phyloP scores from a whole-genome alignment of 139 green algal genomes.

The Chlamydomonas schloesseri region DNA sequence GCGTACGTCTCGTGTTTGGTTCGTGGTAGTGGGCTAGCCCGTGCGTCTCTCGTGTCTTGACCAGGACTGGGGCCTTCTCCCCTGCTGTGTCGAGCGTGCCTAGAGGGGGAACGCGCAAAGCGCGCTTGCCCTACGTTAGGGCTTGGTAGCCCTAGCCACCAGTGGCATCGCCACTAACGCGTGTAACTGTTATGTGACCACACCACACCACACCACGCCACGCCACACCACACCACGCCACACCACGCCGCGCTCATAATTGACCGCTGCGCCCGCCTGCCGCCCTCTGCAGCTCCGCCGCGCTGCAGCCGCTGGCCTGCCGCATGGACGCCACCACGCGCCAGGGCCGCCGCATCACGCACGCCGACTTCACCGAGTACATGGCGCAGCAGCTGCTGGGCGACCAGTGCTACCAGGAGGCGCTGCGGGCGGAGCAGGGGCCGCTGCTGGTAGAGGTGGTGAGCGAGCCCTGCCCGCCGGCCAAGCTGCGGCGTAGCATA shows the following conservation, averaged over 20 bases:
- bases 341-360: not conserved
- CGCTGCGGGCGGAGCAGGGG: conserved; percentile 22
- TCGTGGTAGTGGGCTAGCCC: too few relatives aligned
- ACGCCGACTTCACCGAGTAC: conserved; percentile 32
- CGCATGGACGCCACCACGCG: conserved; percentile 16
- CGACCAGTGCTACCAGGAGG: conserved; percentile 8
- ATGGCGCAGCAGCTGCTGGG: conserved; percentile 16
- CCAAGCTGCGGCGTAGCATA: not conserved
- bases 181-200: too few relatives aligned
- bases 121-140: too few relatives aligned
- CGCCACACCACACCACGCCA: too few relatives aligned
- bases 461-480: not conserved
- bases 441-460: conserved; percentile 32
- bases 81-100: too few relatives aligned
- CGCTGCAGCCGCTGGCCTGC: not conserved
- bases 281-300: not conserved
- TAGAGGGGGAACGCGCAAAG: too few relatives aligned
- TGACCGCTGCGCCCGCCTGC: not conserved
- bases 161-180: too few relatives aligned
- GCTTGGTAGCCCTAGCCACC: too few relatives aligned
- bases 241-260: not conserved
- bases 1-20: too few relatives aligned
- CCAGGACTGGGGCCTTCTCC: too few relatives aligned
- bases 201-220: too few relatives aligned
- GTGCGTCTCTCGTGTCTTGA: too few relatives aligned